Evolutionary conservation across 73 alveolate species (phyloP), one percentile per base, ranked within the genome.

Genomic region (Stentor coeruleus): DNA sequence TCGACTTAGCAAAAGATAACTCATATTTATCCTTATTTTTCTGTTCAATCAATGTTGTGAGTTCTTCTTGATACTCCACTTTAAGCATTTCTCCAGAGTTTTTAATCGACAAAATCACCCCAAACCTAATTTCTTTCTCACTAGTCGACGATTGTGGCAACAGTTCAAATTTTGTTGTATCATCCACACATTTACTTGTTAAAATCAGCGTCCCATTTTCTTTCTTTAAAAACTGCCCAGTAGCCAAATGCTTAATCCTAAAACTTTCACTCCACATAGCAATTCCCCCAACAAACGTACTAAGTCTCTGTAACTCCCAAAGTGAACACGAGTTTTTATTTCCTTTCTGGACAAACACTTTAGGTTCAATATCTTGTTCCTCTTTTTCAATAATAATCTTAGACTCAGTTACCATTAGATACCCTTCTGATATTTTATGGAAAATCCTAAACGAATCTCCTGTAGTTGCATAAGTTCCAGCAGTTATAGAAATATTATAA

Each of bases 381-480:
- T 31, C 79, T 66, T 1, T 26, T 28, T 66, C 79, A 20, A 26
- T 31, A 0, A 66, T 26, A 31, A 66, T 66, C 14, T 20, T 37
- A 0, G 42, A 28, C 33, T 66, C 79, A 15, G 1, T 33, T 20
- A 66, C 79, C 33, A 40, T 28, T 66, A 66, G 33, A 66, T 66
- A 66, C 33, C 79, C 79, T 66, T 66, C 40, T 26, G 79, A 66
- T 14, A 66, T 66, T 33, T 31, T 66, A 33, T 66, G 79, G 2
- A 20, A 20, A 33, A 66, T 66, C 33, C 79, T 20, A 66, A 66
- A 66, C 1, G 79, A 66, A 2, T 66, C 79, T 66, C 79, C 79
- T 14, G 79, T 66, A 1, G 79, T 66, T 26, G 33, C 79, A 33
- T 28, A 66, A 66, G n/a, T 66, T 20, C 40, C n/a, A 0, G 79